Evolutionary conservation across 768 basidiomycete species (phyloP).

Genomic region (Clathrus columnatus): DNA sequence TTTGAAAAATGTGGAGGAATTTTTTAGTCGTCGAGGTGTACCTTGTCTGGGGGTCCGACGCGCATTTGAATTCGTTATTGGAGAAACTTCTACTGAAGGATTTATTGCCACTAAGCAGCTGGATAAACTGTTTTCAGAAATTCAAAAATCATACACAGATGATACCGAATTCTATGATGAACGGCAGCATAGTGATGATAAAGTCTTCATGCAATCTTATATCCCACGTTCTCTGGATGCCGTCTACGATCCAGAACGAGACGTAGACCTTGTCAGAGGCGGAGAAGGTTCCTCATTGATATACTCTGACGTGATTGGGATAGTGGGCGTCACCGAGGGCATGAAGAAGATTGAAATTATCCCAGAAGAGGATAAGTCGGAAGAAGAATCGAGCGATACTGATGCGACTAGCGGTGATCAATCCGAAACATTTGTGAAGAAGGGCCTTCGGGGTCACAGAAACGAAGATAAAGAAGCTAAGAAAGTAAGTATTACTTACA

Average conservation of each 20-base stretch:
- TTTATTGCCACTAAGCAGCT: constrained; percentile 40
- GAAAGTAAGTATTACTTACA: constrained; percentile 44
- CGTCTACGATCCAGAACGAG: constrained; percentile 90
- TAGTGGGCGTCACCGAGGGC: constrained; percentile 37
- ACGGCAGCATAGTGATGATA: constrained; percentile 61
- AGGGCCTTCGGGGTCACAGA: constrained; percentile 73
- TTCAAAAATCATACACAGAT: constrained; percentile 10
- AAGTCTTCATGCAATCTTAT: constrained; percentile 82
- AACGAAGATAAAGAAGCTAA: constrained; percentile 89
- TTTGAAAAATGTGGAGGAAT: constrained; percentile 88
- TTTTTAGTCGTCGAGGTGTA: constrained; percentile 72
- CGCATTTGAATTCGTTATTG: constrained; percentile 85
- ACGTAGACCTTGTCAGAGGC: constrained; percentile 62
- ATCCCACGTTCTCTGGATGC: constrained; percentile 91
- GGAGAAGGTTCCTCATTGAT: constrained; percentile 73
- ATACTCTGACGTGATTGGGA: constrained; percentile 79
- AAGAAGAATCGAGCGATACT: constrained; percentile 29
- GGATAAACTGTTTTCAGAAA: constrained; percentile 23
- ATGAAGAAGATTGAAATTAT: constrained; percentile 13
- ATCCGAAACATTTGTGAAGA: constrained; percentile 36
- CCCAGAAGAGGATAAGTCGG: constrained; percentile 23
- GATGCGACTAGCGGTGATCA: constrained; percentile 25
- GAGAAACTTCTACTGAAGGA: constrained; percentile 29
- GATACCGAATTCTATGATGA: constrained; percentile 12
- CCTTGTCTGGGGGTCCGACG: constrained; percentile 67